A percentile compares a stretch with the other conserved stretches of the same genome.
Conservation (phyloP, 2,329 filamentous ascomycete genomes). For the Elsinoe necatrix region DNA sequence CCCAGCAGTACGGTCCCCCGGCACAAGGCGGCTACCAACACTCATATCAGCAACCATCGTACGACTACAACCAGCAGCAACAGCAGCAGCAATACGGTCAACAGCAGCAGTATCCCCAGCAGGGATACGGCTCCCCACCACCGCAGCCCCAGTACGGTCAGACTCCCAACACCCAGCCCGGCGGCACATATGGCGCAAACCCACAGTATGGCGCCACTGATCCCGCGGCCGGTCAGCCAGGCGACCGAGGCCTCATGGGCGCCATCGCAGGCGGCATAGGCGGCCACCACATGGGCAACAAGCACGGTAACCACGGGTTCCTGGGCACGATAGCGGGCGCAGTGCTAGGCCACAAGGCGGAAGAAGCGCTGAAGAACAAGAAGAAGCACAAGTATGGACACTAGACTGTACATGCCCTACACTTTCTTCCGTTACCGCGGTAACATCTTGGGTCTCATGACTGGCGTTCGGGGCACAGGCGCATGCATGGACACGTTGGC, state of each 20-base stretch:
- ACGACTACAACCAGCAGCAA: conserved; percentile 29
- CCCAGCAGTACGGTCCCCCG: conserved; percentile 32
- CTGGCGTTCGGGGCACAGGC: neutral
- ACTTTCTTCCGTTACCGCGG: neutral
- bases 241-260: conserved; percentile 50
- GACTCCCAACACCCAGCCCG: conserved; percentile 28
- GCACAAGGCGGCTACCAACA: conserved; percentile 43
- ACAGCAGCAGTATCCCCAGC: conserved; percentile 34
- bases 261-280: conserved; percentile 49
- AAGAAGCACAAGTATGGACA: conserved; percentile 25
- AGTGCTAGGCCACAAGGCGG: conserved; percentile 46
- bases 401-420: neutral
- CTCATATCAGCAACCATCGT: conserved; percentile 31
- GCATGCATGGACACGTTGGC: neutral
- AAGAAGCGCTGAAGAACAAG: conserved; percentile 45
- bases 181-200: conserved; percentile 31
- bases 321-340: conserved; percentile 51
- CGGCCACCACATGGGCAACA: conserved; percentile 48
- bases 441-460: neutral
- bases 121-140: conserved; percentile 32
- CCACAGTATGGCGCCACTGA: conserved; percentile 37
- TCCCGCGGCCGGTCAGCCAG: conserved; percentile 41
- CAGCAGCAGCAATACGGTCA: conserved; percentile 24
- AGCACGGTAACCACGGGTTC: conserved; percentile 47
- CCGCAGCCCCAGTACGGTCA: conserved; percentile 8